Conservation (phyloP, 345 rosid species). For the Eucalyptus polyanthemos region DNA sequence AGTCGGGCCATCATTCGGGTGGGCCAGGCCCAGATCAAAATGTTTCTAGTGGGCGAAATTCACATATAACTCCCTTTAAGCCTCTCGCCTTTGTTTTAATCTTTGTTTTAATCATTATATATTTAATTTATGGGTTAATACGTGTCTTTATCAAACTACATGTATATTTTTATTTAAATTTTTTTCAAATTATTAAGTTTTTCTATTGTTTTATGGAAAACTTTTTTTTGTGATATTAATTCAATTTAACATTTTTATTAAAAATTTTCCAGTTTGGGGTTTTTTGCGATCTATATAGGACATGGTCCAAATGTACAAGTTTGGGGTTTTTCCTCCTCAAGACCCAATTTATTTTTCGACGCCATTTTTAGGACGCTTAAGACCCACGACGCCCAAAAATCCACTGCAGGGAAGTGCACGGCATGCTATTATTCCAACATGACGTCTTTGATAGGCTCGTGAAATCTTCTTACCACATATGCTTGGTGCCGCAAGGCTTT, state of each 20-base stretch:
- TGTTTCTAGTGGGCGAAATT: not conserved
- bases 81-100: not conserved
- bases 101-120: too few species aligned
- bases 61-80: not conserved
- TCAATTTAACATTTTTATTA: too few species aligned
- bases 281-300: too few species aligned
- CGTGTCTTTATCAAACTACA: too few species aligned
- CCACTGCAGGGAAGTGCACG: conserved; percentile 39
- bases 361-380: too few species aligned
- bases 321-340: not conserved
- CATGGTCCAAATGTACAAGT: too few species aligned
- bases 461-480: conserved; percentile 32
- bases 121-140: too few species aligned
- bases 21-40: not conserved
- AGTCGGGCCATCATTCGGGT: not conserved
- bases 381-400: conserved; percentile 34
- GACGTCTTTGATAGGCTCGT: conserved; percentile 41
- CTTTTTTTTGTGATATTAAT: too few species aligned
- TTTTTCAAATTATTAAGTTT: too few species aligned
- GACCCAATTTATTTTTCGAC: conserved; percentile 42
- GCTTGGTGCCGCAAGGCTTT: conserved; percentile 28
- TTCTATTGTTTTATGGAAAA: too few species aligned
- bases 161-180: too few species aligned
- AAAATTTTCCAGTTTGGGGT: too few species aligned
- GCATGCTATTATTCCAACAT: conserved; percentile 14